A percentile compares a stretch with the other conserved stretches of the same genome.
Evolutionary conservation across 148 eudicot species (phyloP).

Genomic region (Persicaria maculosa): DNA sequence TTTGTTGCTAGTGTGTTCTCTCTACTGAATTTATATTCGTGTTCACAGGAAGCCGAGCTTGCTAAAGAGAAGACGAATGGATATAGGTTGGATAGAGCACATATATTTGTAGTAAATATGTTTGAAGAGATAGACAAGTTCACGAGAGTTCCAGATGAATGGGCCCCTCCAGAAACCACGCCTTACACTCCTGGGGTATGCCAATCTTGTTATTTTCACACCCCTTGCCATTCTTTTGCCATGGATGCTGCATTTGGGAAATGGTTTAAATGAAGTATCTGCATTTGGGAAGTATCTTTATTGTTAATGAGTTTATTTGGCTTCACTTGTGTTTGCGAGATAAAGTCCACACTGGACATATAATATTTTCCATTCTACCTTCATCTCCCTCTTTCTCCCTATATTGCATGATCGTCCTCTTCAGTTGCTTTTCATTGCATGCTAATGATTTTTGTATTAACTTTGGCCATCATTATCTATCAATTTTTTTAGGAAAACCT

Average conservation of each 20-base stretch:
- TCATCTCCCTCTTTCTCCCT: neutral
- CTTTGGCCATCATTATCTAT: neutral
- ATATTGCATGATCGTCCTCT: neutral
- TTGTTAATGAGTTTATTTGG: neutral
- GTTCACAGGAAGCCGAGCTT: constrained; percentile 71
- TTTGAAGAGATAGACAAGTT: constrained; percentile 87
- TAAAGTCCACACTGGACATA: too few relatives aligned
- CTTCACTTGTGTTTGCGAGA: too few relatives aligned
- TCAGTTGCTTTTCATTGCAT: neutral
- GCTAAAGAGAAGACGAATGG: constrained; percentile 72
- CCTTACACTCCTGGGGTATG: constrained; percentile 72
- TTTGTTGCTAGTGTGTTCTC: neutral
- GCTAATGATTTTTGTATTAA: neutral
- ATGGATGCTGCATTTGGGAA: constrained; percentile 80
- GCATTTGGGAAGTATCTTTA: too few relatives aligned
- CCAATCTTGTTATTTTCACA: constrained; percentile 10
- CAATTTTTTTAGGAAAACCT: constrained; percentile 62
- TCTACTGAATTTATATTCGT: neutral
- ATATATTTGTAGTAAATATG: constrained; percentile 70
- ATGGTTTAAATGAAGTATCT: constrained; percentile 30
- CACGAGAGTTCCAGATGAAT: constrained; percentile 81
- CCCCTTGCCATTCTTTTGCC: constrained; percentile 34
- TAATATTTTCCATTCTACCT: too few relatives aligned
- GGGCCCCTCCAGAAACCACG: constrained; percentile 92
- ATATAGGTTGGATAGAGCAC: constrained; percentile 64